Percentiles rank a stretch among this genome's conserved stretches.
phyloP scores from a whole-genome alignment of 2,329 filamentous ascomycete species.

The Coniella vitis region DNA sequence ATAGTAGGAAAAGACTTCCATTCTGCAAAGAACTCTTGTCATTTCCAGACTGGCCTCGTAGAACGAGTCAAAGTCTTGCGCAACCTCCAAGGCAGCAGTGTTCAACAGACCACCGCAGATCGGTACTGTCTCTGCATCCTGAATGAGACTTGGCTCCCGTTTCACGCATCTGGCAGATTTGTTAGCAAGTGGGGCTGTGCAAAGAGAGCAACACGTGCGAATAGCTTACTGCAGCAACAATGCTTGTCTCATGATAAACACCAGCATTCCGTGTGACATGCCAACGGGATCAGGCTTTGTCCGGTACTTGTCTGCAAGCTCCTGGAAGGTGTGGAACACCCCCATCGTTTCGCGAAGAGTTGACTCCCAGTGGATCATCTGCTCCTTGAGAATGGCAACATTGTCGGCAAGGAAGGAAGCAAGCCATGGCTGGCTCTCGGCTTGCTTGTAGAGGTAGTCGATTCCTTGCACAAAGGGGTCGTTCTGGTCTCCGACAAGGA shows the following conservation, averaged over 20 bases:
- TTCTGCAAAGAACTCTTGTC: slow-evolving; percentile 8
- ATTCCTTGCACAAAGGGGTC: slow-evolving; percentile 10
- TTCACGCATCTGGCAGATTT: slow-evolving; percentile 1
- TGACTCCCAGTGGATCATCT: slow-evolving; percentile 12
- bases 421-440: slow-evolving; percentile 9
- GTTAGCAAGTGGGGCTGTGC: background rate
- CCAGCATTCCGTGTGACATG: slow-evolving; percentile 10
- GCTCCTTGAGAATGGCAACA: slow-evolving; percentile 10
- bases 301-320: slow-evolving; percentile 10
- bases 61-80: slow-evolving; percentile 6
- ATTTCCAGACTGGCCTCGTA: slow-evolving; percentile 12
- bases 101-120: slow-evolving; percentile 11
- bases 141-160: slow-evolving; percentile 4
- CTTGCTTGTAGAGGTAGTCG: slow-evolving; percentile 12
- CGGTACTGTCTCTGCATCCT: slow-evolving; percentile 6
- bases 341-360: slow-evolving; percentile 8
- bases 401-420: slow-evolving; percentile 10
- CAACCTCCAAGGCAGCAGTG: slow-evolving; percentile 7
- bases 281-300: slow-evolving; percentile 7
- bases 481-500: slow-evolving; percentile 12
- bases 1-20: slow-evolving; percentile 11
- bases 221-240: slow-evolving; percentile 4
- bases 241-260: slow-evolving; percentile 12
- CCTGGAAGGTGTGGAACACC: slow-evolving; percentile 11
- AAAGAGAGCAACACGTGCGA: background rate